Conservation (phyloP, 257 asterid genomes). For the Solanum neorickii region DNA sequence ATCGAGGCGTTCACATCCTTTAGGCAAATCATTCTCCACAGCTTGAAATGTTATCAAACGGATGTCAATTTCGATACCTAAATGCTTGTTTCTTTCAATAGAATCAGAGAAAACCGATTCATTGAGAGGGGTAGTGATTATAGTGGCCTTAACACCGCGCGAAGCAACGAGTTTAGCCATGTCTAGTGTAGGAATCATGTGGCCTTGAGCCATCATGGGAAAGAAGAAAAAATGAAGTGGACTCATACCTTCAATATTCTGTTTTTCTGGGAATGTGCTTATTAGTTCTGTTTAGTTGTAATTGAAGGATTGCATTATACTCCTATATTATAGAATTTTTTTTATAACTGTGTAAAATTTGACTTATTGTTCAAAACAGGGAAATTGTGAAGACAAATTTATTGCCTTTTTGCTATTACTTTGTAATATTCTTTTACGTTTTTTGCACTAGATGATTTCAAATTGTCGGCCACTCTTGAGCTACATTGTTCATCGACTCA, state of each 20-base stretch:
- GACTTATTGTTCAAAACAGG: neutral
- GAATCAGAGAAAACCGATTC: slow-evolving; percentile 12
- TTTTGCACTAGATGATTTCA: neutral
- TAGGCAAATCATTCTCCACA: slow-evolving; percentile 21
- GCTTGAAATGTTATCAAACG: slow-evolving; percentile 23
- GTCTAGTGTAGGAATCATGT: slow-evolving; percentile 45
- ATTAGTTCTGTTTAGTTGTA: neutral
- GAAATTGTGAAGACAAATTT: too few species aligned
- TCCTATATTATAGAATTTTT: neutral
- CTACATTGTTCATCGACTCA: neutral
- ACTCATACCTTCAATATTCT: neutral
- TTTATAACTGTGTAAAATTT: neutral
- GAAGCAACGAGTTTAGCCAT: slow-evolving; percentile 52
- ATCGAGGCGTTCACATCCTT: slow-evolving; percentile 18
- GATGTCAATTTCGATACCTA: slow-evolving; percentile 21
- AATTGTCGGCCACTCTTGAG: neutral
- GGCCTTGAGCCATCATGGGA: slow-evolving; percentile 49
- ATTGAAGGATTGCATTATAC: neutral
- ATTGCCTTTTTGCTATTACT: neutral
- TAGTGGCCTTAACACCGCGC: slow-evolving; percentile 34
- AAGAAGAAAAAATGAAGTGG: slow-evolving; percentile 20
- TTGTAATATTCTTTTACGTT: neutral
- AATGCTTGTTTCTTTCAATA: slow-evolving; percentile 1
- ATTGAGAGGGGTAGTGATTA: slow-evolving; percentile 22
- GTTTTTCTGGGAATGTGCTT: neutral